Evolutionary conservation across 495 filamentous ascomycete genomes (phyloP), one percentile per base, ranked within the genome.

Genomic region (Apiosordaria backusii): DNA sequence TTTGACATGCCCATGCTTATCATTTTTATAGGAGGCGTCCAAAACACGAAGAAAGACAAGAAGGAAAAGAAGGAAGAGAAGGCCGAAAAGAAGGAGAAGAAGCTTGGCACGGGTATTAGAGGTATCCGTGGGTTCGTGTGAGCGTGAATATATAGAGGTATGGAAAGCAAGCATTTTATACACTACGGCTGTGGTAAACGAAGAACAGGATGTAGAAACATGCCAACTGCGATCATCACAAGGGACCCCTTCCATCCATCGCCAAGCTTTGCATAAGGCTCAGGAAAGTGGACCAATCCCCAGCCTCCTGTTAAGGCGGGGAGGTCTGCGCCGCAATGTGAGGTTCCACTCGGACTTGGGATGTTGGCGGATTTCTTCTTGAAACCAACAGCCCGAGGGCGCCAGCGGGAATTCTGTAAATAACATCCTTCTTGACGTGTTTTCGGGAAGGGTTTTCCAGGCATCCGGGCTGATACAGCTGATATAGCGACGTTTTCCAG

Each of bases 31-130:
- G 85, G 81, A 16, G 85, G 85, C 9, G 79, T 85, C 0, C 84
- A 87, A 73, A 87, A 87, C 68, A 74, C 80, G n/a, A 80, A 79
- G 26, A 85, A 84, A 64, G 80, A 82, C 15, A 80, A 81, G 45
- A 86, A 84, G 67, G 81, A 84, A 3, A 82, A 81, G 50, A 80
- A 84, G 60, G 76, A 81, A 4, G 79, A 77, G 64, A 81, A 82
- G 66, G 71, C 74, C 0, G 80, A 81, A 15, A 84, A 84, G 62
- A 82, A 84, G 67, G 80, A 80, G 18, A 87, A 85, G 74, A 86
- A 84, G 70, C 70, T 74, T 13, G 65, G 64, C 10, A 71, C 73
- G 19, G 84, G 81, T 4, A 63, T 87, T 16, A 77, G 79, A 23
- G 82, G 83, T 35, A 84, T 87, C 61, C 73, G 85, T 35, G 79